These are phyloP conservation scores for Narthecium ossifragum DNA, from an alignment of 106 monocot genomes.

Conservation along the genomic window DNA sequence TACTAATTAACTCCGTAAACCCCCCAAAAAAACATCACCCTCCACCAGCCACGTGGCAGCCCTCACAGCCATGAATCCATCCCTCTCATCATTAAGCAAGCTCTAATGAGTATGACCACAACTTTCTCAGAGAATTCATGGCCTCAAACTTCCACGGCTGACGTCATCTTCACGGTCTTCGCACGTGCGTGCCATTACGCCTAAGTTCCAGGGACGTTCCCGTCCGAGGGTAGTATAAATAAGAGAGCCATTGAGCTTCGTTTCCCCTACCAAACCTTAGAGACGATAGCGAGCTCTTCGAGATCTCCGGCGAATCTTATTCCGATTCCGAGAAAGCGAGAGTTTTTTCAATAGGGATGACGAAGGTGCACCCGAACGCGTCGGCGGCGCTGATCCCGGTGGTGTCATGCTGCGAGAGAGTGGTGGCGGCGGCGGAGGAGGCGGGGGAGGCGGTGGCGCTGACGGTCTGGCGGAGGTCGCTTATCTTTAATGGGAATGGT, in stretches of 20 bases:
- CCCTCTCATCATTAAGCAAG: neutral
- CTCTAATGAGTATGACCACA: neutral
- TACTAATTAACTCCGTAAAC: neutral
- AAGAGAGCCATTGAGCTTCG: neutral
- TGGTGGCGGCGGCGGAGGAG: constrained; percentile 36
- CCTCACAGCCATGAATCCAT: neutral
- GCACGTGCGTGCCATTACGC: neutral
- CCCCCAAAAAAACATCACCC: neutral
- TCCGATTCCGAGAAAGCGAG: no score
- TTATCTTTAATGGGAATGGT: constrained; percentile 60
- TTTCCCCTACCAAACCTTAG: neutral
- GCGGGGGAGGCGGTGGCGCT: constrained; percentile 28
- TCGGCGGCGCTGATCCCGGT: neutral
- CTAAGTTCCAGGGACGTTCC: neutral
- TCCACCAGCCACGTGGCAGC: neutral
- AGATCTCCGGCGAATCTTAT: no score
- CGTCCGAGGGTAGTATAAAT: neutral
- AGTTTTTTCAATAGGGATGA: constrained; percentile 14
- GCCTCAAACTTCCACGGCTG: no score
- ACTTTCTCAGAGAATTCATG: no score
- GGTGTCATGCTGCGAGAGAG: neutral
- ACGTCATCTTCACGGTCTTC: neutral
- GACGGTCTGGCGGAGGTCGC: constrained; percentile 74
- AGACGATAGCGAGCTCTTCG: neutral
- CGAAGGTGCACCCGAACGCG: constrained; percentile 53